Percentiles rank a stretch among this genome's conserved stretches.
Evolutionary conservation across 2,329 filamentous ascomycete species (phyloP).

Genomic region (Fusarium nisikadoi): DNA sequence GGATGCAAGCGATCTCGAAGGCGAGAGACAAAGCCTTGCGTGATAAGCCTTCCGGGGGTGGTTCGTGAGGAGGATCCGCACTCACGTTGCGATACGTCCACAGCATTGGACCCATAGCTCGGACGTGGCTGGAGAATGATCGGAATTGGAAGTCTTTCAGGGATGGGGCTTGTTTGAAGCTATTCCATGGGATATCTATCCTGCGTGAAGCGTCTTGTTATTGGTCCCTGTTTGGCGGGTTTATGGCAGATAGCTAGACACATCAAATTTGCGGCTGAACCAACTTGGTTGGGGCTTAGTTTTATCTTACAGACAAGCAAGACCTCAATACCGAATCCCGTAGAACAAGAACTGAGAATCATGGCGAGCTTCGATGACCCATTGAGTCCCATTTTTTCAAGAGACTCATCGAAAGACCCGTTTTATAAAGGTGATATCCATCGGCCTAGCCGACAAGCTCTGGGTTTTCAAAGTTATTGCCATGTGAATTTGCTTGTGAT

Average conservation of each 20-base stretch:
- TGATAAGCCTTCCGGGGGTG: conserved; percentile 22
- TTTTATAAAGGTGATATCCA: conserved; percentile 16
- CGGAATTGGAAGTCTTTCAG: conserved; percentile 23
- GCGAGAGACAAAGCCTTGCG: conserved; percentile 17
- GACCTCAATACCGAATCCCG: conserved; percentile 22
- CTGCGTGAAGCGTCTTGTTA: not conserved
- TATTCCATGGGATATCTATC: not conserved
- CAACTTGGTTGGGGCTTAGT: not conserved
- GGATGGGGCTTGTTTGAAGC: conserved; percentile 4
- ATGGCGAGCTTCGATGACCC: conserved; percentile 1
- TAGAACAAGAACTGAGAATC: conserved; percentile 2
- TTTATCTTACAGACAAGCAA: conserved; percentile 3
- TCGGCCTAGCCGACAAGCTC: conserved; percentile 21
- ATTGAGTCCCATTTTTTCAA: conserved; percentile 10
- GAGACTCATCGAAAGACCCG: conserved; percentile 10
- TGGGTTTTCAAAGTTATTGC: not conserved
- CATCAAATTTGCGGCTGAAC: conserved; percentile 18
- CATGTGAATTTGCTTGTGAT: conserved; percentile 9
- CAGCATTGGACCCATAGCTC: conserved; percentile 18
- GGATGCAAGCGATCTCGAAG: conserved; percentile 20
- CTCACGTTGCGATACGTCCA: conserved; percentile 15
- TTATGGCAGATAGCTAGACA: not conserved
- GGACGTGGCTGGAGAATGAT: conserved; percentile 37
- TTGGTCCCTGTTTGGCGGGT: conserved; percentile 2
- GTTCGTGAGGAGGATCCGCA: conserved; percentile 29